Evolutionary conservation across 805 yeast species (phyloP).

Genomic region (Candida vaughaniae): DNA sequence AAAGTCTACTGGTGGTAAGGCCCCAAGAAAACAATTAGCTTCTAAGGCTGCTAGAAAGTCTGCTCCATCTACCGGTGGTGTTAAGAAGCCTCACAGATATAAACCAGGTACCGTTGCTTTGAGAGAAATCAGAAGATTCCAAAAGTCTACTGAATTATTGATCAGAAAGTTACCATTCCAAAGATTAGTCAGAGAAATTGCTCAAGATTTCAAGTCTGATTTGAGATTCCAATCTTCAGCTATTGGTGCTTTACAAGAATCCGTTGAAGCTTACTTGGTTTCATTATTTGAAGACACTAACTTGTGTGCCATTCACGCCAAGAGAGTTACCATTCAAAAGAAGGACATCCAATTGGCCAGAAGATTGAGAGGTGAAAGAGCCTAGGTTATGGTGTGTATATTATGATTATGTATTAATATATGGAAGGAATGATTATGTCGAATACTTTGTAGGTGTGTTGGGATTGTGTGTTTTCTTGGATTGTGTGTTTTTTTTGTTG

Average conservation of each 20-base stretch:
- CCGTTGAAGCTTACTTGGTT: conserved; percentile 50
- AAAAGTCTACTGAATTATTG: conserved; percentile 47
- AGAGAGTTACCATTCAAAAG: conserved; percentile 52
- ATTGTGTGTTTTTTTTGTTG: neutral
- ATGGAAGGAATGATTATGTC: conserved; percentile 6
- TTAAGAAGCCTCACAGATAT: conserved; percentile 52
- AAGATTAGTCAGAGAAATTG: conserved; percentile 51
- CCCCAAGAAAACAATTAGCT: conserved; percentile 52
- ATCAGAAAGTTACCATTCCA: conserved; percentile 52
- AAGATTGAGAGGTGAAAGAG: conserved; percentile 53
- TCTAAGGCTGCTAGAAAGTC: conserved; percentile 53
- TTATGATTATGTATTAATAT: conserved; percentile 17
- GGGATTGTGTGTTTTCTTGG: neutral
- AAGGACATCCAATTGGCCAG: conserved; percentile 51
- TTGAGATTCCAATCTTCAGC: conserved; percentile 51
- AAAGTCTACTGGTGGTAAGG: conserved; percentile 53
- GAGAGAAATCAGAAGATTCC: conserved; percentile 53
- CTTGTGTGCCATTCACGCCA: conserved; percentile 52
- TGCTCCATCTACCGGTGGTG: conserved; percentile 51
- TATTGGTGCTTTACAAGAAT: conserved; percentile 51
- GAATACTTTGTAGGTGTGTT: neutral
- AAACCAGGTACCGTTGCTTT: conserved; percentile 54
- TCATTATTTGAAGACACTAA: conserved; percentile 50
- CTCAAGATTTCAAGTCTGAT: conserved; percentile 50
- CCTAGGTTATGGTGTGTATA: conserved; percentile 24